Evolutionary conservation across 495 filamentous ascomycete species (phyloP), one percentile per base, ranked within the genome.

Genomic region (Clavariopsis aquatica): DNA sequence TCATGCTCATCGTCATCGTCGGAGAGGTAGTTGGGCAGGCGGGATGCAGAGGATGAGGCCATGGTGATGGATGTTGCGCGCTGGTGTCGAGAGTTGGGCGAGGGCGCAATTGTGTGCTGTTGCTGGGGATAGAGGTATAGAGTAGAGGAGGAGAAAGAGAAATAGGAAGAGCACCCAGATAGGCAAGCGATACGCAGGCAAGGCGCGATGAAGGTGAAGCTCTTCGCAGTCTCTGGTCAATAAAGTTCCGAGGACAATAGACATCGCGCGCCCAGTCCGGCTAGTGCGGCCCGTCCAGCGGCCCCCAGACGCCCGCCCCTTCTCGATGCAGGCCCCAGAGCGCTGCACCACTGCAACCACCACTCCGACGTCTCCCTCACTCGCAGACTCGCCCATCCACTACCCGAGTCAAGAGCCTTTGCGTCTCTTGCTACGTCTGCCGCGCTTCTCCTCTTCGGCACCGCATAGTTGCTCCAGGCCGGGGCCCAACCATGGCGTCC

Each of bases 401-500:
- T 9, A 29, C 46, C 57, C 57, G 41, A 59, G 57, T 36, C 57
- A 60, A 60, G 57, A 29, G 59, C 29, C 28, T 27, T 17, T 24
- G 26, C 51, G 24, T 34, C 6, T 19, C 52, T 29, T 52, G 52
- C 43, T 43, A 34, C 41, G 20, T 31, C 47, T 23, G 29, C 47
- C 17, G 24, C 24, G 2, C 7, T 27, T 24, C 24, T 27, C 47
- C 24, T n/a, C 20, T 10, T 24, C 31, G 34, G 38, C 49, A 20
- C 45, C 24, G 61, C 61, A 55, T 27, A 54, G n/a, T n/a, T 15
- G 49, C 24, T 59, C 59, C 49, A 22, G 36, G 23, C 57, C 45
- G 60, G 13, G 23, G 51, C 47, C 20, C 49, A 73, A 57, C 20
- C 49, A 73, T 73, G 71, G 66, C 71, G 52, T 68, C 66, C 29